phyloP scores from a whole-genome alignment of 345 rosid species.

The Eucalyptus coolabah region DNA sequence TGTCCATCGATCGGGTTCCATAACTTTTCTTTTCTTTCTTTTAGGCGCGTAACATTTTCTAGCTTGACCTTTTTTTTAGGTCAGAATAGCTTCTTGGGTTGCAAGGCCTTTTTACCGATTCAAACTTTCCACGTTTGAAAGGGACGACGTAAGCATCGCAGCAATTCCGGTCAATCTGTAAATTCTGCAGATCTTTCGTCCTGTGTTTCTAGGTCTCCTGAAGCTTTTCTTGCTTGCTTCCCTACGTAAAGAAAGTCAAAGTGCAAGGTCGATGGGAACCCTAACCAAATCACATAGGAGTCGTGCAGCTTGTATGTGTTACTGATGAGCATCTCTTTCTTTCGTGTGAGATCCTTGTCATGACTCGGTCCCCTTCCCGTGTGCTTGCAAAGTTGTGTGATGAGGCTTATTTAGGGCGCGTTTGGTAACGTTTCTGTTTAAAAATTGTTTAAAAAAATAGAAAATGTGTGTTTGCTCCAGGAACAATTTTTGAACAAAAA shows the following conservation, averaged over 20 bases:
- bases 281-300: background rate
- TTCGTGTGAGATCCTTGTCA: background rate
- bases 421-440: too few relatives aligned
- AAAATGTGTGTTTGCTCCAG: too few relatives aligned
- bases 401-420: background rate
- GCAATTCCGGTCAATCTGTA: background rate
- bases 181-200: background rate
- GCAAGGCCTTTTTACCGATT: background rate
- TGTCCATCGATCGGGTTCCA: background rate
- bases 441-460: too few relatives aligned
- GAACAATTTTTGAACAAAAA: too few relatives aligned
- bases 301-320: background rate
- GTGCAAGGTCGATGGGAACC: background rate
- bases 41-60: fast-evolving
- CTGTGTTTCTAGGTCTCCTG: background rate
- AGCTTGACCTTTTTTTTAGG: background rate
- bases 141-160: background rate
- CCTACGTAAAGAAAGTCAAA: background rate
- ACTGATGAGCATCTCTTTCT: background rate
- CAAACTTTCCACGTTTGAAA: background rate
- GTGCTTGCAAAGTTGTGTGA: background rate
- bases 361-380: background rate
- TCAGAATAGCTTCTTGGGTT: background rate
- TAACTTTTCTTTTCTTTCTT: background rate
- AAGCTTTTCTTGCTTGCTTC: background rate